Base-by-base conservation (phyloP, 192 early-diverging fungal species). In the Rhizoclosmatium globosum region DNA sequence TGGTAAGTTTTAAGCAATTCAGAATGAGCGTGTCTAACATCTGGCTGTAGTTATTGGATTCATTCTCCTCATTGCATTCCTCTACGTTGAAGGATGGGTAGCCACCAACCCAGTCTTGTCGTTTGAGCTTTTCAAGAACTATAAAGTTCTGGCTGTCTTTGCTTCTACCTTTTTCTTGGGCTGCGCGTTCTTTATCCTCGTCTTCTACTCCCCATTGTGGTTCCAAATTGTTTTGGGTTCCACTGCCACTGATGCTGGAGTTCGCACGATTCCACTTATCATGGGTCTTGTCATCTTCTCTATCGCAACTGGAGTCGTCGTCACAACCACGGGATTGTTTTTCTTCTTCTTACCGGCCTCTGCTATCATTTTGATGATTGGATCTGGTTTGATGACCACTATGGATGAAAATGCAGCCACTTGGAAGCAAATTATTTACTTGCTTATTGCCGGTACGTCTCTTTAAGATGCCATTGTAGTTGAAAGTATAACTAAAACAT, bases 221-320 rank as follows among this genome's bases (percentile, higher is more conserved):
- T 94, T 95, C 82, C 89, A 95, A 80, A 87, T 96, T 42, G 92
- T 93, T 19, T 84, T 90, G 45, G 92, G 89, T 9, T 68, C 90
- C 47, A 82, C 80, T 38, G 92, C 94, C 1, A 95, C 93, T 1
- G 78, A 84, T 1, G 90, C 94, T 2, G 94, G 95, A 60, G 75
- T 94, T 13, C 85, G 89, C 62, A 85, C 93, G 57, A 77, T 96
- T 60, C 92, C 94, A 0, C 89, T 93, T 64, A 88, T 94, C 53
- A 58, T 80, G 46, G 78, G 82, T 17, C 53, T 89, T 89, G 23
- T 80, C 38, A 58, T 94, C 21, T 83, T 89, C 38, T 92, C 89
- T 11, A 87, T 95, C 61, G 17, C 15, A 0, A 81, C 90, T 38
- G 95, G 95, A 2, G 82, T 88, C 15, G 38, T 91, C 39, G 85